phyloP scores from a whole-genome alignment of 108 stramenopile species.

The Nitzschia sp. region DNA sequence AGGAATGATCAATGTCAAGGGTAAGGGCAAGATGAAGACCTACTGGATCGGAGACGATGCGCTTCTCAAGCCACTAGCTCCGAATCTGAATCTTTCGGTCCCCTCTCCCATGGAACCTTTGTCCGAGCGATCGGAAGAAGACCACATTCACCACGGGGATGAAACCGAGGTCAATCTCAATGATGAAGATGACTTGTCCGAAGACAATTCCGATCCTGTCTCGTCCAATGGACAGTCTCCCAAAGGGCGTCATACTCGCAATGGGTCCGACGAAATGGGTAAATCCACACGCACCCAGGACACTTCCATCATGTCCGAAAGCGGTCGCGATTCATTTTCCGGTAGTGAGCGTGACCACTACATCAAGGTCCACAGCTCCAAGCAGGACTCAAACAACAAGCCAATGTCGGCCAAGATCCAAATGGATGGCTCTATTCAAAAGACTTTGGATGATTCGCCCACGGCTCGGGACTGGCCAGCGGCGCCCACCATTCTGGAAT shows the following conservation, averaged over 20 bases:
- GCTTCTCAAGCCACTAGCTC: not conserved
- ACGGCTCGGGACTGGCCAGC: not conserved
- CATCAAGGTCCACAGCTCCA: conserved; percentile 2
- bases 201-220: not conserved
- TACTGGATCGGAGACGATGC: conserved; percentile 32
- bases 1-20: conserved; percentile 50
- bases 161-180: not conserved
- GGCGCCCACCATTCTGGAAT: too few species aligned
- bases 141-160: not conserved
- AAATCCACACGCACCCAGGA: not conserved
- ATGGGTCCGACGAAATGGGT: not conserved
- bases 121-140: not conserved
- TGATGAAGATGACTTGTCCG: not conserved
- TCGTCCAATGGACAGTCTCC: not conserved
- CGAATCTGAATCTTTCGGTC: not conserved
- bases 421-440: conserved; percentile 7
- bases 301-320: not conserved
- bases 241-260: not conserved
- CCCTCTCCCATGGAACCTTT: not conserved
- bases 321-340: not conserved
- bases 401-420: not conserved
- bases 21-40: conserved; percentile 48
- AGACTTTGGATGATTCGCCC: not conserved
- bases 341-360: not conserved
- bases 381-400: not conserved